Evolutionary conservation across 441 rosid genomes (phyloP).

Genomic region (Populus tomentosa): DNA sequence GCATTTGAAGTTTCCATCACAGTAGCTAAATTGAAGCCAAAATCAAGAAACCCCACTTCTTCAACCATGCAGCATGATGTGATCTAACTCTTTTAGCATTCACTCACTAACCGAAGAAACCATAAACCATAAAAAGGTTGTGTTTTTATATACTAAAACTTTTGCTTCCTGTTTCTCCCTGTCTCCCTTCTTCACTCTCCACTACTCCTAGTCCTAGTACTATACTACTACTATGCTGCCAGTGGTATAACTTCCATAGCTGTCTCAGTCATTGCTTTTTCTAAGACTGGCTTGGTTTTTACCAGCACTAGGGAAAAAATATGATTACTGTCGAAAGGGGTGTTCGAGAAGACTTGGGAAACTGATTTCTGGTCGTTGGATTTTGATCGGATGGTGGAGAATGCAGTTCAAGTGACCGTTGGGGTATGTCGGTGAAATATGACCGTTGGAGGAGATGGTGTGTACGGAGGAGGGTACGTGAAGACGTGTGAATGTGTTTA

Average conservation of each 20-base stretch:
- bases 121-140: slow-evolving; percentile 28
- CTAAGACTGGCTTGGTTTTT: slow-evolving; percentile 30
- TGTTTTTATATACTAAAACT: slow-evolving; percentile 32
- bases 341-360: slow-evolving; percentile 34
- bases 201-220: not conserved
- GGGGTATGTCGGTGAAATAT: slow-evolving; percentile 74
- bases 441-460: slow-evolving; percentile 80
- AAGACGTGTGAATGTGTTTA: slow-evolving; percentile 16
- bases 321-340: slow-evolving; percentile 13
- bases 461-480: slow-evolving; percentile 53
- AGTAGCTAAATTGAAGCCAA: slow-evolving; percentile 16
- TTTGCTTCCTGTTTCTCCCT: slow-evolving; percentile 10
- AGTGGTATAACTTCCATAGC: slow-evolving; percentile 36
- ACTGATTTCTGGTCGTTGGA: slow-evolving; percentile 39
- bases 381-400: slow-evolving; percentile 52
- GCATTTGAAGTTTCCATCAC: slow-evolving; percentile 41
- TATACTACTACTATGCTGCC: slow-evolving; percentile 20
- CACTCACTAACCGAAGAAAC: slow-evolving; percentile 41
- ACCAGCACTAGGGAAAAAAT: slow-evolving; percentile 12
- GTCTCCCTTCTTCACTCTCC: slow-evolving; percentile 3
- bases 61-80: not conserved
- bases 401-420: slow-evolving; percentile 70
- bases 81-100: slow-evolving; percentile 3
- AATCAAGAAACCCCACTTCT: slow-evolving; percentile 24
- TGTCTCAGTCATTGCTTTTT: slow-evolving; percentile 41